Conservation (phyloP, 2,329 filamentous ascomycete species). For the Pseudogymnoascus sp. region DNA sequence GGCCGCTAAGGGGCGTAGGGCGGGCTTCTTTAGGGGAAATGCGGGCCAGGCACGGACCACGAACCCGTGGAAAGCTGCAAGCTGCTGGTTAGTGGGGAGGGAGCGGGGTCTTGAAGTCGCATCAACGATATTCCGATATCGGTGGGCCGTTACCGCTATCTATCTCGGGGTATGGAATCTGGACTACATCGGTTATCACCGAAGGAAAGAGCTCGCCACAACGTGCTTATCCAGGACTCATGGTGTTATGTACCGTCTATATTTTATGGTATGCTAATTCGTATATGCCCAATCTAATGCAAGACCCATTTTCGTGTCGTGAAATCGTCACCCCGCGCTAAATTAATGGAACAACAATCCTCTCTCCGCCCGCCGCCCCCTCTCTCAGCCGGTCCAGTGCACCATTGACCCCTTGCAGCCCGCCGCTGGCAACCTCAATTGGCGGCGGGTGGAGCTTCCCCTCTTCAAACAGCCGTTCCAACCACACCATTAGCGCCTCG, state of each 20-base stretch:
- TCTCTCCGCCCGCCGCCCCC: constrained; percentile 59
- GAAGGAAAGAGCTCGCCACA: neutral
- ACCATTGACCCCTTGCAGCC: neutral
- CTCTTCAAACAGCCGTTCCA: constrained; percentile 54
- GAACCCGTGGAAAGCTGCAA: neutral
- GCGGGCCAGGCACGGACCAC: neutral
- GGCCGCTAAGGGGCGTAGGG: neutral
- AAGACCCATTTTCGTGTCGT: neutral
- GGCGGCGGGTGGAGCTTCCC: constrained; percentile 51
- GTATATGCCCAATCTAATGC: neutral
- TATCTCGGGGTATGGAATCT: neutral
- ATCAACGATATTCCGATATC: neutral
- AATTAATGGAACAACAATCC: constrained; percentile 50
- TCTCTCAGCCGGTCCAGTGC: constrained; percentile 22
- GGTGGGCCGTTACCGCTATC: neutral
- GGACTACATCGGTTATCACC: neutral
- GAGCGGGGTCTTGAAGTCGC: neutral
- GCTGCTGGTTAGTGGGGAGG: neutral
- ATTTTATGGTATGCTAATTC: neutral
- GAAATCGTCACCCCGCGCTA: neutral
- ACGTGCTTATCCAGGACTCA: neutral
- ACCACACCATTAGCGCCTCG: constrained; percentile 54
- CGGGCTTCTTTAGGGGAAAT: neutral
- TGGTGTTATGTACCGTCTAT: neutral
- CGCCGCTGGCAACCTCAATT: constrained; percentile 31